These are phyloP conservation scores for Aspergillus texensis DNA, from an alignment of 2,329 filamentous ascomycete species.

Conservation along the genomic window DNA sequence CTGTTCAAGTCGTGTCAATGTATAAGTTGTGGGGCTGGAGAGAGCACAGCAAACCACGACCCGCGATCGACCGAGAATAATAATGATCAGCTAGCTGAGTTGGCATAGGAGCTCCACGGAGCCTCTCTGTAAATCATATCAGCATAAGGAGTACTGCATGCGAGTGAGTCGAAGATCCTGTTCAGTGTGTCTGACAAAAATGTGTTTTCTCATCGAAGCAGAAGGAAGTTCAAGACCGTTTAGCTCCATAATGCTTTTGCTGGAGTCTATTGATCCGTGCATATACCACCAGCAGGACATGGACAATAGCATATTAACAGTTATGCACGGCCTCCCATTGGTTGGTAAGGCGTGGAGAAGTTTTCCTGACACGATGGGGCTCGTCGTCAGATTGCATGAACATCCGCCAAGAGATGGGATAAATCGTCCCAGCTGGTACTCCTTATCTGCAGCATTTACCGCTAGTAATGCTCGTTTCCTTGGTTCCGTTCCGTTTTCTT, in stretches of 20 bases:
- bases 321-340: neutral
- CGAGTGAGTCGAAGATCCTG: neutral
- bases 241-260: neutral
- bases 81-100: neutral
- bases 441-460: neutral
- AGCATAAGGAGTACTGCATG: neutral
- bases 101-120: neutral
- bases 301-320: neutral
- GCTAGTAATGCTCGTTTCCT: neutral
- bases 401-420: too few relatives aligned
- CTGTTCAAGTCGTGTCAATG: neutral
- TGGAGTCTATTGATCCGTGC: neutral
- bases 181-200: neutral
- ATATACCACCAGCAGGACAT: neutral
- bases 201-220: neutral
- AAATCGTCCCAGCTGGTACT: neutral
- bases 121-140: neutral
- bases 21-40: neutral
- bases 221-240: neutral
- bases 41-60: neutral
- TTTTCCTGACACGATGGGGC: neutral
- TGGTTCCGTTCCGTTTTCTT: neutral
- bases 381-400: neutral
- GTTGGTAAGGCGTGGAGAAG: neutral
- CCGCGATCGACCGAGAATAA: neutral